Percentiles rank a stretch among this genome's conserved stretches.
Evolutionary conservation across 2,329 filamentous ascomycete species (phyloP).

Genomic region (Ophiosphaerella herpotricha): DNA sequence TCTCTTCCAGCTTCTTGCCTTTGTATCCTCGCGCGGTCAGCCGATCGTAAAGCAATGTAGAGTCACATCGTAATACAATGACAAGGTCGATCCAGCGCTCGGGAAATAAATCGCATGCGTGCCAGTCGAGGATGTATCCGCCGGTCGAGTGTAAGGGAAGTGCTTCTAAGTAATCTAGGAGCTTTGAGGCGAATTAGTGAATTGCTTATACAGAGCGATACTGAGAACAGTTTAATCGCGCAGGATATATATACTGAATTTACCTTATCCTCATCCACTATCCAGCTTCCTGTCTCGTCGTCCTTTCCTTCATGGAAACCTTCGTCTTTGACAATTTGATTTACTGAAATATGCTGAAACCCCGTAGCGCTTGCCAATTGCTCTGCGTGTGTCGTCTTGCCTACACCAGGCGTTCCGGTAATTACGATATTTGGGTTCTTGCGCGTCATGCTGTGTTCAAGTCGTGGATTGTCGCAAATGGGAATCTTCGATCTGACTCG

Average conservation of each 20-base stretch:
- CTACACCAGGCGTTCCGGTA: constrained; percentile 92
- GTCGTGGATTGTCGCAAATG: not conserved
- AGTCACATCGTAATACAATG: constrained; percentile 84
- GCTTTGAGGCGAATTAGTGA: constrained; percentile 49
- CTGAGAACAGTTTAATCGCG: not conserved
- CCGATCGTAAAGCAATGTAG: constrained; percentile 81
- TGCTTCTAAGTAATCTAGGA: constrained; percentile 87
- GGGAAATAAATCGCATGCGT: constrained; percentile 94
- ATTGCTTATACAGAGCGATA: too few relatives aligned
- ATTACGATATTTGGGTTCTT: constrained; percentile 83
- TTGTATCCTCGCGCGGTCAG: constrained; percentile 77
- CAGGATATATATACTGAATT: not conserved
- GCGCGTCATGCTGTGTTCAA: constrained; percentile 42
- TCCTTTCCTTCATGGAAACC: constrained; percentile 87
- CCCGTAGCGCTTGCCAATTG: constrained; percentile 75
- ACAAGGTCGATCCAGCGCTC: constrained; percentile 94
- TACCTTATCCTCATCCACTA: constrained; percentile 96
- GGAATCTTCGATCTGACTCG: not conserved
- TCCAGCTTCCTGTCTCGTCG: constrained; percentile 82
- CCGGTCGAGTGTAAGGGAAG: constrained; percentile 68
- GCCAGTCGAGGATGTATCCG: constrained; percentile 94
- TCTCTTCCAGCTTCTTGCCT: constrained; percentile 90
- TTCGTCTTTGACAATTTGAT: constrained; percentile 87
- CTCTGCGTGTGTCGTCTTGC: constrained; percentile 93
- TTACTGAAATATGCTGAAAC: constrained; percentile 83